Conservation (phyloP, 106 monocot species). For the Dendrobium huoshanense region DNA sequence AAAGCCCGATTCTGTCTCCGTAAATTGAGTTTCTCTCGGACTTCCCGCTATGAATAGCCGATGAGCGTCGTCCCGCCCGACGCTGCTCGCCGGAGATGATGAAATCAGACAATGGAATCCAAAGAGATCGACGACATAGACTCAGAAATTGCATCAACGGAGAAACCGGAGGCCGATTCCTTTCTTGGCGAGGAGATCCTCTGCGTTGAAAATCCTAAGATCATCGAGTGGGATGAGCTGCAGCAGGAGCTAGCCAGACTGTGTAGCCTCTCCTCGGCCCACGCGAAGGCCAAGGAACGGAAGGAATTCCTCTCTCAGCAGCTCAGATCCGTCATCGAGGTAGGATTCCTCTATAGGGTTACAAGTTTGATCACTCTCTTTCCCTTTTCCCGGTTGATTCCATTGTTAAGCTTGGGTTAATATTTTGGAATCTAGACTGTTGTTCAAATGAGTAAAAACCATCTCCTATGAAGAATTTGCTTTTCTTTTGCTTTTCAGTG, state of each 20-base stretch:
- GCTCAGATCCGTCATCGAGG: slow-evolving; percentile 59
- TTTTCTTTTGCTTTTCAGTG: not conserved
- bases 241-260: slow-evolving; percentile 88
- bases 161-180: slow-evolving; percentile 10
- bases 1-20: no score
- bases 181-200: slow-evolving; percentile 14
- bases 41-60: not conserved
- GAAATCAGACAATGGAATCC: slow-evolving; percentile 7
- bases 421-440: not conserved
- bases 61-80: not conserved
- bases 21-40: no score
- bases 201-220: slow-evolving; percentile 41
- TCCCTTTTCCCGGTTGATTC: not conserved
- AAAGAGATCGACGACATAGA: not conserved
- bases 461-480: not conserved
- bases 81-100: slow-evolving; percentile 2
- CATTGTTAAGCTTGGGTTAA: not conserved
- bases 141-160: not conserved
- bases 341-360: slow-evolving; percentile 11
- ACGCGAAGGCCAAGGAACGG: slow-evolving; percentile 43
- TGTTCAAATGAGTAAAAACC: no score
- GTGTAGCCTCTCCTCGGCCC: slow-evolving; percentile 73
- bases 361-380: not conserved
- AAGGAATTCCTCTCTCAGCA: slow-evolving; percentile 49
- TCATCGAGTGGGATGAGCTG: slow-evolving; percentile 86